Percentiles rank a stretch among this genome's conserved stretches.
Evolutionary conservation across 345 rosid genomes (phyloP).

Genomic region (Salix brachista): DNA sequence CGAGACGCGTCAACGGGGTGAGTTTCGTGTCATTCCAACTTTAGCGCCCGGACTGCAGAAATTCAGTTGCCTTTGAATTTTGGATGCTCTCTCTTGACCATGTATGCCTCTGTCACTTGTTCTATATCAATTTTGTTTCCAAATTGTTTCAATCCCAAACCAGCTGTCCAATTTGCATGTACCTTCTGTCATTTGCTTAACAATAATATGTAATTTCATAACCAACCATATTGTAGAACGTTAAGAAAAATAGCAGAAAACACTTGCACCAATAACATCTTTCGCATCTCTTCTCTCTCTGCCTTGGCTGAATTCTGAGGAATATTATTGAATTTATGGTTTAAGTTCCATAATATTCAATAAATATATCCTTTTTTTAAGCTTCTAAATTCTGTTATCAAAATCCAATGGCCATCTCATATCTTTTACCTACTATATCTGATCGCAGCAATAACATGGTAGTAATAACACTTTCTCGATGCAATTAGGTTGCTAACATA

Average conservation of each 20-base stretch:
- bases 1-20: too few species aligned
- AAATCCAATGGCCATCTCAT: neutral
- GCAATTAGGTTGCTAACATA: neutral
- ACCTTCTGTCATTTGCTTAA: conserved; percentile 8
- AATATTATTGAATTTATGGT: too few species aligned
- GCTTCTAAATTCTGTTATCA: neutral
- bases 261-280: neutral
- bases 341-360: too few species aligned
- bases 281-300: conserved; percentile 27
- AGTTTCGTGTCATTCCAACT: too few species aligned
- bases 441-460: neutral
- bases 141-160: too few species aligned
- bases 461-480: neutral
- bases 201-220: conserved; percentile 8
- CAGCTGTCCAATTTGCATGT: too few species aligned
- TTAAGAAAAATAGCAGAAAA: neutral
- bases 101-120: too few species aligned
- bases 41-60: too few species aligned
- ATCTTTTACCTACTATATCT: neutral
- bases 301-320: conserved; percentile 57
- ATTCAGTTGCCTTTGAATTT: too few species aligned
- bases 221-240: conserved; percentile 1
- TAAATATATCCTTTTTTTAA: too few species aligned
- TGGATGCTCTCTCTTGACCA: too few species aligned
- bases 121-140: too few species aligned